phyloP scores from a whole-genome alignment of 179 eudicot species.

The Pouteria campechiana region DNA sequence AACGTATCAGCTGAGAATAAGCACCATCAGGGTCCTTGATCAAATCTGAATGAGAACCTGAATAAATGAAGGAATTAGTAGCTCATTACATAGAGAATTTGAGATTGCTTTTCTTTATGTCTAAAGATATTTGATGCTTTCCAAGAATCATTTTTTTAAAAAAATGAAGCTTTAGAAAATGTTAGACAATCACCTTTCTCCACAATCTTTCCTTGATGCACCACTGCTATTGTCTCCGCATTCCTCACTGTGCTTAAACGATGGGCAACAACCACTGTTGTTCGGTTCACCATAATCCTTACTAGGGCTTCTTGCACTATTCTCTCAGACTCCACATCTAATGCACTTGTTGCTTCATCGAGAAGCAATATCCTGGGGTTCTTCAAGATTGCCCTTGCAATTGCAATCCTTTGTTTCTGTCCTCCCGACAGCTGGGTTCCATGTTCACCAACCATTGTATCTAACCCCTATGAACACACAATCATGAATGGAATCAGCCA shows the following conservation, averaged over 20 bases:
- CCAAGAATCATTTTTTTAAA: too few relatives aligned
- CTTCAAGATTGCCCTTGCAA: constrained; percentile 41
- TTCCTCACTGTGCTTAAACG: constrained; percentile 57
- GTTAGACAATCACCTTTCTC: constrained; percentile 63
- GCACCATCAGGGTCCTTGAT: constrained; percentile 57
- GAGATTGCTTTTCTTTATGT: background rate
- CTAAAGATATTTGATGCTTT: too few relatives aligned
- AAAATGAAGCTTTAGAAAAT: too few relatives aligned
- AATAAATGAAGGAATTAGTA: background rate
- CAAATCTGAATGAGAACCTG: constrained; percentile 66
- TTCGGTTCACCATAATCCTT: constrained; percentile 34
- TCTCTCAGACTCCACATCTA: constrained; percentile 32
- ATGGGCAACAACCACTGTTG: constrained; percentile 80
- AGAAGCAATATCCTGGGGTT: constrained; percentile 28
- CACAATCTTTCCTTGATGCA: constrained; percentile 55
- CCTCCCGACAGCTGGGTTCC: constrained; percentile 32
- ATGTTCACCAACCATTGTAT: constrained; percentile 22
- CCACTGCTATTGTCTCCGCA: constrained; percentile 50
- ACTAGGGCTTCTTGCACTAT: constrained; percentile 34
- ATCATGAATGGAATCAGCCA: too few relatives aligned
- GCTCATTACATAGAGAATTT: background rate
- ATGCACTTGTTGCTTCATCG: constrained; percentile 53
- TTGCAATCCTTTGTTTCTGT: constrained; percentile 46
- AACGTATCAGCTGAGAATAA: constrained; percentile 55
- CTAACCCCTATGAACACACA: constrained; percentile 25